These are phyloP conservation scores for Apiotrichum porosum DNA, from an alignment of 1,284 basidiomycete species.

Conservation along the genomic window DNA sequence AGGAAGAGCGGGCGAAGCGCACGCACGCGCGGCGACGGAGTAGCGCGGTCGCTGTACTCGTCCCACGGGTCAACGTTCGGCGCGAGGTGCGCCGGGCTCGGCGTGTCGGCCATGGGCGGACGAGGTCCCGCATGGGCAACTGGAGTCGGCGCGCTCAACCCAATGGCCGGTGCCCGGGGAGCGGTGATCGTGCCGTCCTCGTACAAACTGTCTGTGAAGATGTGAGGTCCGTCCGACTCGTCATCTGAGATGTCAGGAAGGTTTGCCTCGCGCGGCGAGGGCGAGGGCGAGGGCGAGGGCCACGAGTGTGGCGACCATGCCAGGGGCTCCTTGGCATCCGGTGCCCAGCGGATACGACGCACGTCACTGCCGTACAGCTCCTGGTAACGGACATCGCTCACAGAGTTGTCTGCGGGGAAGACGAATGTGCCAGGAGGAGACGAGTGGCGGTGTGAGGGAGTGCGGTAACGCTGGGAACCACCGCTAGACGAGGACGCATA, in stretches of 20 bases:
- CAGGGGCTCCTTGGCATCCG: neutral
- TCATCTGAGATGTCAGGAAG: neutral
- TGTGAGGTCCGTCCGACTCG: neutral
- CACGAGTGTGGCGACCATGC: conserved; percentile 6
- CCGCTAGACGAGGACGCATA: no score
- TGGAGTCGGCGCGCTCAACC: neutral
- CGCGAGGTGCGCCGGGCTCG: neutral
- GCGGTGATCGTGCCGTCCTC: neutral
- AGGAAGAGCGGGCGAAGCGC: conserved; percentile 12
- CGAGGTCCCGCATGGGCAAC: no score
- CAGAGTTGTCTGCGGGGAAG: neutral
- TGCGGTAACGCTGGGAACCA: no score
- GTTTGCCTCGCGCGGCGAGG: neutral
- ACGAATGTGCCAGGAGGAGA: neutral
- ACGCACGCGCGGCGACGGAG: conserved; percentile 12
- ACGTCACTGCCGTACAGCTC: neutral
- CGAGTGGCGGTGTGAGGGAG: no score
- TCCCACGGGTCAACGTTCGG: conserved; percentile 16
- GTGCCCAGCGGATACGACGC: conserved; percentile 1
- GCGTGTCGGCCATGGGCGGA: neutral
- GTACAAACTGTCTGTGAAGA: neutral
- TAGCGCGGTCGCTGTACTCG: conserved; percentile 18
- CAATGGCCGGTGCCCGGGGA: neutral
- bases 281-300: conserved; percentile 7
- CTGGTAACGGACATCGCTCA: conserved; percentile 3